Base-by-base conservation (phyloP, 345 rosid species). In the Camelina neglecta region DNA sequence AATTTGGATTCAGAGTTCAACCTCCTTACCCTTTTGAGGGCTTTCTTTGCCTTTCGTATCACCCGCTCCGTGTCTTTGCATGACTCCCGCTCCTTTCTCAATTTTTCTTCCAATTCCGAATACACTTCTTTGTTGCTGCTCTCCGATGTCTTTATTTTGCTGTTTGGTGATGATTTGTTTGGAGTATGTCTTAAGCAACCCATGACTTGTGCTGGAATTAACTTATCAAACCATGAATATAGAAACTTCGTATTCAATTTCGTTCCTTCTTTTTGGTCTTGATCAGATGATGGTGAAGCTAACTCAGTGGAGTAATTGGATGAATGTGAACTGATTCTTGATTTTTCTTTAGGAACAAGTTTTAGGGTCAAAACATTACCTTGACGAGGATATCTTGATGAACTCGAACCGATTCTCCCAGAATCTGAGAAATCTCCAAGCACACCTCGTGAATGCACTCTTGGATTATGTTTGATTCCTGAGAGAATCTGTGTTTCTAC, bases 111-210 rank as follows among this genome's bases (percentile, higher is more conserved):
- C 31, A 29, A 29, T 70, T 85, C 84, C 53, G 4, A 60, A 7
- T 88, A 85, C 62, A 86, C 78, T 12, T 42, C 26, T 51, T 51
- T 11, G 24, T 5, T 56, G 61, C 49, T 63, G 23, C 36, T 71
- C 62, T 58, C 71, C 58, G 29, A 84, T 50, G 79, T 83, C 70
- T 62, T 79, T 29, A 29, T 29, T 15, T 76, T 86, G 68, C 54
- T 72, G 33, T 44, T 57, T 1, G 55, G 12, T 69, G 81, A 42
- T 47, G 47, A 50, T 67, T 15, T 81, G 73, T 73, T 77, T 5
- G 81, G 86, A 16, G 23, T 7, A 48, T 4, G 23, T 48, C 53
- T 48, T 56, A 92, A 84, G 73, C 96, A 90, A 26, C 93, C 89
- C 21, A 48, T 51, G 64, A 64, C 87, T 53, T 13, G 61, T 4